Conservation (phyloP, 1,284 basidiomycete species). For the Boletus mariae region DNA sequence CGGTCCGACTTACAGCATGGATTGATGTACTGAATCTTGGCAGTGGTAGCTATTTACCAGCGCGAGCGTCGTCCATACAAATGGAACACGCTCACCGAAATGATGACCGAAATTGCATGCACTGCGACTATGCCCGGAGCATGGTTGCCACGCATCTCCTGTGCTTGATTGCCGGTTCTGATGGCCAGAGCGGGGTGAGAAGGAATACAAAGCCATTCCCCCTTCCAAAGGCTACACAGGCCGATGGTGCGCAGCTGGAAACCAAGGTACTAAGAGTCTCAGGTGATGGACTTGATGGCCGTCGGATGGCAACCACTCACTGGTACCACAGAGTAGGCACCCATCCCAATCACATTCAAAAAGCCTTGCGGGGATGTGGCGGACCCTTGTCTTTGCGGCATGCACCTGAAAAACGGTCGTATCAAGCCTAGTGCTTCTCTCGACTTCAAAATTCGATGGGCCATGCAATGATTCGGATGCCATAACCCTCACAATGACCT, state of each 20-base stretch:
- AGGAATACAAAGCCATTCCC: background rate
- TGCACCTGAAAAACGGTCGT: background rate
- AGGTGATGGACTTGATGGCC: background rate
- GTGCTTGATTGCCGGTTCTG: constrained; percentile 1
- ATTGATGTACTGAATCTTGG: background rate
- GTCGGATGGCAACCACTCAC: background rate
- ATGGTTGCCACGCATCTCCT: background rate
- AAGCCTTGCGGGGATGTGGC: background rate
- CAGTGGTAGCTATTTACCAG: background rate
- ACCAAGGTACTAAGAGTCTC: background rate
- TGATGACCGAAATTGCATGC: background rate
- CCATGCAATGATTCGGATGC: background rate
- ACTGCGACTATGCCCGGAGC: background rate
- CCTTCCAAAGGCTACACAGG: background rate
- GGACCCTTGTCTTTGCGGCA: background rate
- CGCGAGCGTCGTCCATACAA: background rate
- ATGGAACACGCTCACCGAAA: background rate
- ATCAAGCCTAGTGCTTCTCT: background rate
- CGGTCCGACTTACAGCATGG: background rate
- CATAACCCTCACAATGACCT: background rate
- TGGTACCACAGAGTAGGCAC: background rate
- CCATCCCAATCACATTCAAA: background rate
- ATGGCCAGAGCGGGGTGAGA: background rate
- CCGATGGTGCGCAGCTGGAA: background rate
- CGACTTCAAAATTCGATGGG: background rate